Base-by-base conservation (phyloP, 208 protist genomes). In the Trypanosoma theileri region DNA sequence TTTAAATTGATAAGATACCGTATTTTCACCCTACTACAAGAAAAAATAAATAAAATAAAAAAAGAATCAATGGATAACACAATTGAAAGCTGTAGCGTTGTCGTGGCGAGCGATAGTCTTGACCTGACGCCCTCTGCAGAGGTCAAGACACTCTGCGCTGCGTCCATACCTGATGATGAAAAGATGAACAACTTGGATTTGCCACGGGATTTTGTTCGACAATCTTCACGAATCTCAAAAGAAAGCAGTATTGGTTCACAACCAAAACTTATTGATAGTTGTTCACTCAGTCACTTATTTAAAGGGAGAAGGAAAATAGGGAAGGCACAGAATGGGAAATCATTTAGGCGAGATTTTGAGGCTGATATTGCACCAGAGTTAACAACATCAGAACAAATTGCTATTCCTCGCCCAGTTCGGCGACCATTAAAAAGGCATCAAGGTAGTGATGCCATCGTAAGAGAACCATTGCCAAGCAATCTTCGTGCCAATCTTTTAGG, bases 401-500 rank as follows among this genome's bases (percentile, higher is more conserved):
- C 35, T 57, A 35, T 57, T 40, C 53, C 53, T 35, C 53, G 22
- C 53, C 26, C 13, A 41, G 16, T 57, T 16, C 57, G 41, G 1
- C 16, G 11, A 0, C 40, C 10, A 46, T 6, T 31, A 35, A 21
- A 44, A 22, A 46, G 17, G 12, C 0, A 46, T 28, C 6, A 42
- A 28, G 41, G 24, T 11, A 17, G 12, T 28, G 59, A 50, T 17
- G 59, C 19, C 4, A 24, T 64, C 17, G 61, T 66, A 26, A 44
- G 50, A 3, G 21, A 66, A 26, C 61, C 61, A 16, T 12, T 66
- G 3, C 61, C 46, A 56, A 35, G 51, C 11, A 56, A 66, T 26
- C 21, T 66, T 22, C 46, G 58, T 21, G 61, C 21, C 3, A 62
- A 62, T n/a, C 12, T 66, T 54, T 35, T 66, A 7, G 31, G 50